These are phyloP conservation scores for Sutorius eximius DNA, from an alignment of 1,284 basidiomycete genomes.

Conservation along the genomic window DNA sequence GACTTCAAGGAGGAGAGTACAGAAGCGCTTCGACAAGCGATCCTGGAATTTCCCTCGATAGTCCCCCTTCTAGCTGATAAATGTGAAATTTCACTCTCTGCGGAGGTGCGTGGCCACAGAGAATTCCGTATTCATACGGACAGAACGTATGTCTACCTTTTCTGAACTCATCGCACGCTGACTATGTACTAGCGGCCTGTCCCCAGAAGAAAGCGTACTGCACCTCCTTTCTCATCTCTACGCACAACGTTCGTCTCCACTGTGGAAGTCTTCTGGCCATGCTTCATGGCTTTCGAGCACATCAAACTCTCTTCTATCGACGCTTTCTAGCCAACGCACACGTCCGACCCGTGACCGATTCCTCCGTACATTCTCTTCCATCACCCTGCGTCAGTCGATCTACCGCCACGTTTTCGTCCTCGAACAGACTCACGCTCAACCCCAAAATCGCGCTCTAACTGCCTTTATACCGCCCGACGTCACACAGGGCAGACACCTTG, in stretches of 20 bases:
- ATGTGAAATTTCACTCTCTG: constrained; percentile 67
- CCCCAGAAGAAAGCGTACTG: constrained; percentile 45
- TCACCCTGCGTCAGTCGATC: constrained; percentile 50
- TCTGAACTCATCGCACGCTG: constrained; percentile 3
- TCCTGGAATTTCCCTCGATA: constrained; percentile 76
- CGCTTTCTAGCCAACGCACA: constrained; percentile 35
- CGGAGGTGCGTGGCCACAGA: constrained; percentile 54
- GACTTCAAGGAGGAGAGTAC: constrained; percentile 46
- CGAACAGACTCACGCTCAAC: constrained; percentile 51
- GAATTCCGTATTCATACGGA: constrained; percentile 73
- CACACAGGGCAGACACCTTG: constrained; percentile 53
- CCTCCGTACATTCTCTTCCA: constrained; percentile 43
- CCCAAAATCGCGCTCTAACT: constrained; percentile 48
- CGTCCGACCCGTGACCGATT: constrained; percentile 42
- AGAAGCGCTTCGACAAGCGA: constrained; percentile 67
- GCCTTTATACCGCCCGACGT: constrained; percentile 67
- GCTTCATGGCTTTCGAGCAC: constrained; percentile 70
- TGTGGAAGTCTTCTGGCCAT: constrained; percentile 80
- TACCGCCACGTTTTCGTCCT: constrained; percentile 78
- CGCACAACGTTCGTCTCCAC: constrained; percentile 65
- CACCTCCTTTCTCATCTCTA: constrained; percentile 86
- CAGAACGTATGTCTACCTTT: constrained; percentile 46
- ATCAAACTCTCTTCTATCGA: constrained; percentile 42
- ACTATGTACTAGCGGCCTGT: constrained; percentile 37
- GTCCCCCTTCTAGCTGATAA: constrained; percentile 83